A percentile compares a stretch with the other conserved stretches of the same genome.
phyloP scores from a whole-genome alignment of 768 basidiomycete genomes.

The Nidularia pulvinata region DNA sequence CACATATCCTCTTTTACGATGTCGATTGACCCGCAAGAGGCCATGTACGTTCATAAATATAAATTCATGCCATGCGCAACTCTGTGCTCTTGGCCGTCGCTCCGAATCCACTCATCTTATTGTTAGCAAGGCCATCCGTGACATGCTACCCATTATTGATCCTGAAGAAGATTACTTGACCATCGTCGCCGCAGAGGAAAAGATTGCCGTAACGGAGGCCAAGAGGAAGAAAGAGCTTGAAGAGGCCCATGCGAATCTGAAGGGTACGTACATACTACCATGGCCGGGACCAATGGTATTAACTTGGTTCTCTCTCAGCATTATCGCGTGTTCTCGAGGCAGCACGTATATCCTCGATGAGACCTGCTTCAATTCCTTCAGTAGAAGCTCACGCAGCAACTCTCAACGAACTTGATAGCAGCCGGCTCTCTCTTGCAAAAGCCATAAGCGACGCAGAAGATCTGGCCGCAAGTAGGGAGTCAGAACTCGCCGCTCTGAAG shows the following conservation, averaged over 20 bases:
- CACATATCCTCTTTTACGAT: too few relatives aligned
- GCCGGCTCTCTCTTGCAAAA: slow-evolving; percentile 66
- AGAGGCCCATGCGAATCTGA: slow-evolving; percentile 62
- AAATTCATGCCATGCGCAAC: too few relatives aligned
- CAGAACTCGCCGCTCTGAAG: slow-evolving; percentile 66
- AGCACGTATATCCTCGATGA: slow-evolving; percentile 68
- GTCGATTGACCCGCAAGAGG: slow-evolving; percentile 46
- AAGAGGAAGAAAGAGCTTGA: slow-evolving; percentile 68
- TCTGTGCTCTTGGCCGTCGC: background rate
- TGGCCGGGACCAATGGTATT: background rate
- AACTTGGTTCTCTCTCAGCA: slow-evolving; percentile 38
- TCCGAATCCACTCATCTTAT: too few relatives aligned
- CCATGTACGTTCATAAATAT: slow-evolving; percentile 37
- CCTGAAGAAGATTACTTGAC: slow-evolving; percentile 80
- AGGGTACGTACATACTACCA: slow-evolving; percentile 46
- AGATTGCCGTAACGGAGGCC: slow-evolving; percentile 56
- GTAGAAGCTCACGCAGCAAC: slow-evolving; percentile 57
- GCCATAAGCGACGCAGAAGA: slow-evolving; percentile 75
- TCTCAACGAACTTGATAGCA: slow-evolving; percentile 66
- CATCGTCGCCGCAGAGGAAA: slow-evolving; percentile 74
- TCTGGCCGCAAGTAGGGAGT: slow-evolving; percentile 64
- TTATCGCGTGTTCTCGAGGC: slow-evolving; percentile 65
- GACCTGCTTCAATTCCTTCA: slow-evolving; percentile 71
- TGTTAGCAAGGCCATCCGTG: slow-evolving; percentile 62
- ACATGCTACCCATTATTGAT: slow-evolving; percentile 73